Conservation (phyloP, 805 yeast species). For the Candida krabiensis region DNA sequence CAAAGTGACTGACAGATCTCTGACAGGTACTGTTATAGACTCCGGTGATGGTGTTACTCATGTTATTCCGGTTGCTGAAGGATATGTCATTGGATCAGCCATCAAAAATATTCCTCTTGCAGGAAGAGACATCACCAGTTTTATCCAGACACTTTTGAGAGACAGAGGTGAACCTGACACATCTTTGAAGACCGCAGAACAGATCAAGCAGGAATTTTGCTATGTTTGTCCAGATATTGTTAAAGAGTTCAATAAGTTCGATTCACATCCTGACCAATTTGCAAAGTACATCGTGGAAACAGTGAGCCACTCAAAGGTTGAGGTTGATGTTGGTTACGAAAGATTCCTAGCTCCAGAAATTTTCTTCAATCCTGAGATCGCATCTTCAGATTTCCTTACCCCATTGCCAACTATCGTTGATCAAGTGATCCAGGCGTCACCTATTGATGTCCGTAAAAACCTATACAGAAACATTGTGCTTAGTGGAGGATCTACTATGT, state of each 20-base stretch:
- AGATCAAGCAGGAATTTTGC: conserved; percentile 94
- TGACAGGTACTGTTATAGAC: conserved; percentile 98
- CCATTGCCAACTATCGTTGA: conserved; percentile 97
- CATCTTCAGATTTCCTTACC: conserved; percentile 89
- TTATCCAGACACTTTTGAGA: conserved; percentile 89
- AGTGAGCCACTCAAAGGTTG: conserved; percentile 60
- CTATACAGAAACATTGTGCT: conserved; percentile 92
- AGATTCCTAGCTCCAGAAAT: conserved; percentile 98
- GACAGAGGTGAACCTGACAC: conserved; percentile 97
- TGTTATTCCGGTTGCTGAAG: conserved; percentile 98
- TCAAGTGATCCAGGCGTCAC: conserved; percentile 90
- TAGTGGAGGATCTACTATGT: conserved; percentile 98
- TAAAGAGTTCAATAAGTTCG: conserved; percentile 92
- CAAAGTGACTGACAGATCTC: conserved; percentile 89
- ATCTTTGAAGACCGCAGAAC: conserved; percentile 91
- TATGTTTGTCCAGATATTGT: conserved; percentile 98
- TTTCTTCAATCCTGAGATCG: conserved; percentile 97
- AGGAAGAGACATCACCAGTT: conserved; percentile 94
- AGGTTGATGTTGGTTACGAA: conserved; percentile 95
- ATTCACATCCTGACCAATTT: conserved; percentile 89
- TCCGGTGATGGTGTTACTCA: conserved; percentile 99
- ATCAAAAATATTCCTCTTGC: conserved; percentile 98
- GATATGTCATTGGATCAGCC: conserved; percentile 96
- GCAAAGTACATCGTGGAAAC: conserved; percentile 90
- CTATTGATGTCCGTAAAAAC: conserved; percentile 97